Base-by-base conservation (phyloP, 2,329 filamentous ascomycete species). In the Hypoxylon rubiginosum region DNA sequence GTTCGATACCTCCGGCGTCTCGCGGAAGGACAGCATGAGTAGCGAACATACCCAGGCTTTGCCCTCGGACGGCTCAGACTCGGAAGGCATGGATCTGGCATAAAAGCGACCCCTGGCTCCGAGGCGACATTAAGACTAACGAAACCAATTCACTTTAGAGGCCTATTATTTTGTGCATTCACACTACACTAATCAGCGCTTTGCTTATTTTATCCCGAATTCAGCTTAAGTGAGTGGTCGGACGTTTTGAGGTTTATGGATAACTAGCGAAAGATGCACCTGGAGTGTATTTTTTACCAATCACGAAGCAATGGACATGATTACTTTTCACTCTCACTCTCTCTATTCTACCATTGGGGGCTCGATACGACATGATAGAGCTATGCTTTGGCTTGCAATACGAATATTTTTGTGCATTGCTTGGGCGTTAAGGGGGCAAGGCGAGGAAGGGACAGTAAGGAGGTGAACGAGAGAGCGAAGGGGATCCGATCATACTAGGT, bases 11-110 rank as follows among this genome's bases (percentile, higher is more conserved):
- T 77, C 75, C 34, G 75, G 78, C 56, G 73, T 69, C 41, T 70
- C 80, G 21, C 80, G 88, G 55, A 90, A 90, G 77, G 84, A 84
- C 71, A 90, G 88, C 75, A 80, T 89, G 52, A 83, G 86, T 73
- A 89, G 87, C 75, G 86, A 83, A 64, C 84, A 86, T 70, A 87
- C 86, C 2, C 86, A 87, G 72, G 80, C 84, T 70, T 74, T 87
- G 4, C 86, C 88, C 64, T 87, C 84, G 1, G 88, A 90, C 65
- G 80, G 77, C 13, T 87, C 89, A 48, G 88, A 89, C 17, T 87
- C 88, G 51, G 88, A 90, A 54, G 86, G 86, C 63, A 89, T 89
- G 86, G 87, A 90, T 72, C 83, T 89, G 77, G 76, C 74, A 10
- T 78, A 59, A 73, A 39, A n/a, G n/a, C 32, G 46, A 32, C 30